Evolutionary conservation across 345 rosid species (phyloP), one percentile per base, ranked within the genome.

Genomic region (Lepidium aucheri): DNA sequence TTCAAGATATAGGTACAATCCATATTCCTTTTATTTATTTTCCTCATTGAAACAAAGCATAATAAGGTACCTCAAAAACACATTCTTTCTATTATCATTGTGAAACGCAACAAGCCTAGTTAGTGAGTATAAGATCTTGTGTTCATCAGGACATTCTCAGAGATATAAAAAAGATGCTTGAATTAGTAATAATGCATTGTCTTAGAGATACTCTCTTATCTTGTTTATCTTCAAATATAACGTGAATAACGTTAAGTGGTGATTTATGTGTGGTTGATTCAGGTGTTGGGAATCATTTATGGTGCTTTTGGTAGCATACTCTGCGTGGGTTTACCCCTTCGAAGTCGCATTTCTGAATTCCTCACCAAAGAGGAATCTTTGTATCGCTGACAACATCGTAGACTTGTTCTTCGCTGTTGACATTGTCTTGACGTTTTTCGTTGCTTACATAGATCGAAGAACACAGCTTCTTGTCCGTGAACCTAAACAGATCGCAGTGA

Each of bases 201-300:
- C 28, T 60, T 33, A 8, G 47, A 50, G 20, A 20, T 59, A 30
- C n/a, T 20, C 26, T 17, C 8, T 49, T 16, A n/a, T 8, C 6
- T 58, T 40, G 42, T 15, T 33, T 34, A 17, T 32, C 22, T 18
- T 66, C 20, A 4, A 60, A 7, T 35, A 30, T 0, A 40, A 72
- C 45, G 16, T 40, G 49, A 41, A 50, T 0, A 60, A 67, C 7
- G 69, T 63, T 44, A 24, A 49, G 2, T n/a, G 3, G 12, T 39
- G 30, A 5, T 58, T 26, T 45, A 30, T 35, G 46, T 15, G 5
- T 53, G 39, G 3, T 12, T 76, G 76, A 3, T 61, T 74, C 78
- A 93, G 98, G 93, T 64, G 81, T 0, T 93, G 98, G 98, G 94
- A 86, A 76, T 26, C 86, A 46, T 80, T 78, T 33, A 93, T 93